phyloP scores from a whole-genome alignment of 2,329 filamentous ascomycete genomes.

The Paramyrothecium roridum region DNA sequence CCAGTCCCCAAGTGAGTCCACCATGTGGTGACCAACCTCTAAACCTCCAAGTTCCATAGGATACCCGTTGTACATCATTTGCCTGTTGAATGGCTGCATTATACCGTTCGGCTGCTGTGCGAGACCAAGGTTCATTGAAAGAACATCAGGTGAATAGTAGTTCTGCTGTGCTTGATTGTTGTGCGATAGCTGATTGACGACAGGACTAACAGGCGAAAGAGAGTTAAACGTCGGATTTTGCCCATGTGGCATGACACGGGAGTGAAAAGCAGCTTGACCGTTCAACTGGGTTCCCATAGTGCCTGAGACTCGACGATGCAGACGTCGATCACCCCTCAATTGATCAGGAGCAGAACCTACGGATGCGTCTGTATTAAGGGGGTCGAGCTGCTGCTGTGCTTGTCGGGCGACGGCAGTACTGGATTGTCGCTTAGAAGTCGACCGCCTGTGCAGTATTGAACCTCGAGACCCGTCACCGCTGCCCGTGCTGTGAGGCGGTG shows the following conservation, averaged over 20 bases:
- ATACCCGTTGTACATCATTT: slow-evolving; percentile 74
- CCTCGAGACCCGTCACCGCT: slow-evolving; percentile 19
- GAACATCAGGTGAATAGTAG: slow-evolving; percentile 50
- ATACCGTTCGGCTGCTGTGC: slow-evolving; percentile 46
- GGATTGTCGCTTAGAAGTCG: slow-evolving; percentile 29
- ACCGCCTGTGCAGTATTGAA: slow-evolving; percentile 30
- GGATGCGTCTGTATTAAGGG: slow-evolving; percentile 12
- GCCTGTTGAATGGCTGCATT: slow-evolving; percentile 69
- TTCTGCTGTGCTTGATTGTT: slow-evolving; percentile 31
- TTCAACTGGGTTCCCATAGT: slow-evolving; percentile 38
- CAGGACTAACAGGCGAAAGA: slow-evolving; percentile 51
- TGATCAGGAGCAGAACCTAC: slow-evolving; percentile 5
- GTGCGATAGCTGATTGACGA: slow-evolving; percentile 35
- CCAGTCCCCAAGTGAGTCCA: slow-evolving; percentile 41
- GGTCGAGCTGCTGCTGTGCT: slow-evolving; percentile 15
- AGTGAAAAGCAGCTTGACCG: slow-evolving; percentile 34
- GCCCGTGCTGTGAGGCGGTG: slow-evolving; percentile 56
- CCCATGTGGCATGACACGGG: slow-evolving; percentile 37
- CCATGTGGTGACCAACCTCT: slow-evolving; percentile 30
- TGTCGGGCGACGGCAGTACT: slow-evolving; percentile 7
- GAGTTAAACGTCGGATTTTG: slow-evolving; percentile 40
- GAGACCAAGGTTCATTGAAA: slow-evolving; percentile 50
- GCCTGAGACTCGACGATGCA: slow-evolving; percentile 38
- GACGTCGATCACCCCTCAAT: slow-evolving; percentile 13
- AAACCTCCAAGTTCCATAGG: slow-evolving; percentile 45